These are phyloP conservation scores for Phytophthora pseudosyringae DNA, from an alignment of 352 stramenopile genomes.

Conservation along the genomic window DNA sequence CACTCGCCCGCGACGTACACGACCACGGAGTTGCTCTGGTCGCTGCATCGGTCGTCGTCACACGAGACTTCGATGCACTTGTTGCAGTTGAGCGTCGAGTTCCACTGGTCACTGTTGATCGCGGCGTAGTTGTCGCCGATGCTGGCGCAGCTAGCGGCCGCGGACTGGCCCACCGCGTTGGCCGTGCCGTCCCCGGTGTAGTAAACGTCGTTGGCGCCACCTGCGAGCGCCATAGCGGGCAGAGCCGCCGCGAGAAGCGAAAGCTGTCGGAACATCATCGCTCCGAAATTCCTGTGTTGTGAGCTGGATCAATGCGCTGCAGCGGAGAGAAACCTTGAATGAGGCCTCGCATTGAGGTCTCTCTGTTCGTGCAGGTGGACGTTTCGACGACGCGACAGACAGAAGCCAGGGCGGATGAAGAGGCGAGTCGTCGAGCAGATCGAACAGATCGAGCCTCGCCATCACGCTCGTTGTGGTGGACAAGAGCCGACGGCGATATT, in stretches of 20 bases:
- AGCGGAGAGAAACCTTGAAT: constrained; percentile 17
- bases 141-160: constrained; percentile 45
- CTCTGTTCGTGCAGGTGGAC: constrained; percentile 8
- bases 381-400: constrained; percentile 24
- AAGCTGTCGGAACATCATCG: constrained; percentile 28
- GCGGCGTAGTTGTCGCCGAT: constrained; percentile 59
- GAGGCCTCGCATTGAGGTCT: too few relatives aligned
- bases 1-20: constrained; percentile 66
- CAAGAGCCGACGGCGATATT: constrained; percentile 21
- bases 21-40: constrained; percentile 43
- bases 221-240: constrained; percentile 19
- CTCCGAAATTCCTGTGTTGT: constrained; percentile 13
- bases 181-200: constrained; percentile 52
- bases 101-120: constrained; percentile 62
- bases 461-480: constrained; percentile 25
- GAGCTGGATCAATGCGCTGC: constrained; percentile 3
- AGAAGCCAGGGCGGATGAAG: constrained; percentile 18
- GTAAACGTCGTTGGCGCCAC: constrained; percentile 32
- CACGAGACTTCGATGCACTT: constrained; percentile 65
- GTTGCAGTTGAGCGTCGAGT: constrained; percentile 54
- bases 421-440: constrained; percentile 15
- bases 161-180: constrained; percentile 43
- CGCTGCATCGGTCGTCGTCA: constrained; percentile 46
- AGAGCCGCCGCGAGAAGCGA: constrained; percentile 12
- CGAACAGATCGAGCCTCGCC: constrained; percentile 28